These are phyloP conservation scores for Trichoderma simmonsii DNA, from an alignment of 2,329 filamentous ascomycete genomes.

Conservation along the genomic window DNA sequence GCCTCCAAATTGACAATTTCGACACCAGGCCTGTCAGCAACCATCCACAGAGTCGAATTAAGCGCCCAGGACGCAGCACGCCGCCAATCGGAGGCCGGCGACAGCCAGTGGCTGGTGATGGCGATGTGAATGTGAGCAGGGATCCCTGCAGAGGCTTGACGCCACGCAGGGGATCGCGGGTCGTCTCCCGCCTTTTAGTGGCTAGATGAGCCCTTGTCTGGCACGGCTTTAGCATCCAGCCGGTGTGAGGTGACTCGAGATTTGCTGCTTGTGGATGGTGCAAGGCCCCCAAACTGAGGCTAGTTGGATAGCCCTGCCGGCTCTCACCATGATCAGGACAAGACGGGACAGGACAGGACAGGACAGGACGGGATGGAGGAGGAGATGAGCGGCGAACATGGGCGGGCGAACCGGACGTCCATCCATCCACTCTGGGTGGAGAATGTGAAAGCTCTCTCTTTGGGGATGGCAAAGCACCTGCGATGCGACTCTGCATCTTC, in stretches of 20 bases:
- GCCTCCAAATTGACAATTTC: not conserved
- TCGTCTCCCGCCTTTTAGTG: conserved; percentile 16
- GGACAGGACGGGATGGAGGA: not conserved
- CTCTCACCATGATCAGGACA: not conserved
- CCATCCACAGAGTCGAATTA: conserved; percentile 18
- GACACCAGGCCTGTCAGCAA: not conserved
- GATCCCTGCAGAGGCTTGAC: conserved; percentile 17
- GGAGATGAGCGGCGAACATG: not conserved
- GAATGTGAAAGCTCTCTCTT: not conserved
- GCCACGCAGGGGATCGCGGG: conserved; percentile 13
- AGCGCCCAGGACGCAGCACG: conserved; percentile 7
- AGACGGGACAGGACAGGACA: too few species aligned
- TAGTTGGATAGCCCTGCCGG: too few species aligned
- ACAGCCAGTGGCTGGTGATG: conserved; percentile 7
- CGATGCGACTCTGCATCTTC: conserved; percentile 14
- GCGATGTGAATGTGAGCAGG: conserved; percentile 16
- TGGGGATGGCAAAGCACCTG: not conserved
- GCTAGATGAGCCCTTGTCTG: not conserved
- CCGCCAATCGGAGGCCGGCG: conserved; percentile 15
- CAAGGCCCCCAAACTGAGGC: not conserved
- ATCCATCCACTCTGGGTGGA: not conserved
- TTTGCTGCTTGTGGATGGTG: not conserved
- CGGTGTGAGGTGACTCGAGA: not conserved
- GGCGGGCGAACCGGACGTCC: not conserved
- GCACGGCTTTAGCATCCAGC: not conserved